Percentiles rank a stretch among this genome's conserved stretches.
Conservation (phyloP, 169 alveolate genomes). For the Sarcocystis neurona region DNA sequence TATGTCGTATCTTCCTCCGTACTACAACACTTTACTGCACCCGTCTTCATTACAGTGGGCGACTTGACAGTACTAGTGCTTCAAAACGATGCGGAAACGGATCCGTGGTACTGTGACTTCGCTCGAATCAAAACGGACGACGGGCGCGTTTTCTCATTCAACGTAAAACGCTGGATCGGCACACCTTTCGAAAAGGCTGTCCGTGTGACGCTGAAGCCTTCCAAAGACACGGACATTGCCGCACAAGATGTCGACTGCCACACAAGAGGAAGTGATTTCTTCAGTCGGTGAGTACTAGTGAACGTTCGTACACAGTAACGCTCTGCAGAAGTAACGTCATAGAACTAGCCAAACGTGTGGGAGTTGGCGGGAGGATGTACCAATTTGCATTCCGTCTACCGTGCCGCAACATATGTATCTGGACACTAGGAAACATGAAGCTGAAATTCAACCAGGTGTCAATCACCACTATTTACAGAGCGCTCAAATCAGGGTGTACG, state of each 20-base stretch:
- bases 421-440: too few relatives aligned
- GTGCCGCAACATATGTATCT: too few relatives aligned
- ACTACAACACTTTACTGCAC: too few relatives aligned
- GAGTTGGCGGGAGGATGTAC: background rate
- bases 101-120: constrained; percentile 75
- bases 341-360: background rate
- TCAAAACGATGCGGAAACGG: constrained; percentile 67
- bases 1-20: too few relatives aligned
- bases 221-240: constrained; percentile 64
- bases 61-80: constrained; percentile 62
- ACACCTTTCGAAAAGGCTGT: constrained; percentile 62
- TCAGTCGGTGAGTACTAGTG: constrained; percentile 30
- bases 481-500: too few relatives aligned
- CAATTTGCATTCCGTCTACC: background rate
- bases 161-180: constrained; percentile 75
- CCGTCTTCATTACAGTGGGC: constrained; percentile 56
- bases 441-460: too few relatives aligned
- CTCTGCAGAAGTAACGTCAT: background rate
- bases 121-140: constrained; percentile 68
- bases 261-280: constrained; percentile 69
- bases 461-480: too few relatives aligned
- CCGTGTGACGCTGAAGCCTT: constrained; percentile 56
- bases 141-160: constrained; percentile 61
- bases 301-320: background rate
- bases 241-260: constrained; percentile 70